Evolutionary conservation across 2,329 filamentous ascomycete species (phyloP).

Genomic region (Fusarium acutatum): DNA sequence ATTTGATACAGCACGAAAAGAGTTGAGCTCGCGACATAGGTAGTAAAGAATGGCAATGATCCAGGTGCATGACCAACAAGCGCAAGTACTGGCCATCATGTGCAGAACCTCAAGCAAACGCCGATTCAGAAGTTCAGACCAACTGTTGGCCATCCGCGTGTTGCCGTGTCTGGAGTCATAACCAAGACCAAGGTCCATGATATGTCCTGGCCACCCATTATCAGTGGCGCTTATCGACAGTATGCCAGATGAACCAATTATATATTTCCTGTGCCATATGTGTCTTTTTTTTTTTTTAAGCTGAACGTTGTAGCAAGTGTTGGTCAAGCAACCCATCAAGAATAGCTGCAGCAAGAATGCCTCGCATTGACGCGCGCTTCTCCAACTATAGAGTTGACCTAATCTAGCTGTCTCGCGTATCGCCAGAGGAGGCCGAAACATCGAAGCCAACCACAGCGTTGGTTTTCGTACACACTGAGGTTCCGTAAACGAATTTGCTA

Average conservation of each 20-base stretch:
- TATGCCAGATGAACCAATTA: slow-evolving; percentile 1
- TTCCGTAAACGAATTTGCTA: neutral
- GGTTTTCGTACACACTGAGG: slow-evolving; percentile 7
- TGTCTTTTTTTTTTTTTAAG: neutral
- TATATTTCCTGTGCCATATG: neutral
- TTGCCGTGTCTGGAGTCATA: neutral
- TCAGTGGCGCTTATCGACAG: neutral
- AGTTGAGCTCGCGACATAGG: neutral
- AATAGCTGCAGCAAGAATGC: slow-evolving; percentile 17
- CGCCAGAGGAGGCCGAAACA: slow-evolving; percentile 2
- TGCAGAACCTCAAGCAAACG: neutral
- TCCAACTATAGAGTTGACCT: neutral
- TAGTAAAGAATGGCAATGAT: neutral
- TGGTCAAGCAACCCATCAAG: neutral
- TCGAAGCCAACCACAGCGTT: neutral
- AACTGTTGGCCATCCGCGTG: neutral
- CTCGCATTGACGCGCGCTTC: slow-evolving; percentile 37
- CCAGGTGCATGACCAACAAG: neutral
- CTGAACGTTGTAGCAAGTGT: neutral
- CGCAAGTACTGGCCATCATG: neutral
- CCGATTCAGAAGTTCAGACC: neutral
- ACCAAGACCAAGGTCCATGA: neutral
- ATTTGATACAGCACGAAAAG: neutral
- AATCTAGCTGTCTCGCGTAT: slow-evolving; percentile 3
- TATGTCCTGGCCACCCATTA: neutral